Evolutionary conservation across 495 filamentous ascomycete species (phyloP).

Genomic region (Neurospora sp.): DNA sequence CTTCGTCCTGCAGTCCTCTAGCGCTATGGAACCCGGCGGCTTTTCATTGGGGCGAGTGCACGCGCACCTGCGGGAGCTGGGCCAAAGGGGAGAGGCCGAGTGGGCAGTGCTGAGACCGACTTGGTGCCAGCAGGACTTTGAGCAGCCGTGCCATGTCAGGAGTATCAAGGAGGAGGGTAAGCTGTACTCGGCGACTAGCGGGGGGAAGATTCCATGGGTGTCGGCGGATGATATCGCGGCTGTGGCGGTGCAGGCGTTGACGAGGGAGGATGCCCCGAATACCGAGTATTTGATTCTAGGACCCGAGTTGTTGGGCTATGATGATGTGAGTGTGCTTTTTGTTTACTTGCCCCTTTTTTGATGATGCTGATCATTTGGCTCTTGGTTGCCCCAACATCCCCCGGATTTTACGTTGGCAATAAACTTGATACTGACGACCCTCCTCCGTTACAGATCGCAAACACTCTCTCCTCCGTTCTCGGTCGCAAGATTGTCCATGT

Average conservation of each 20-base stretch:
- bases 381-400: neutral
- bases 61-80: conserved; percentile 28
- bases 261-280: conserved; percentile 29
- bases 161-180: conserved; percentile 32
- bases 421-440: neutral
- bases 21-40: conserved; percentile 23
- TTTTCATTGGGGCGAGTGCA: conserved; percentile 28
- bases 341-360: neutral
- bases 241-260: conserved; percentile 34
- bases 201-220: conserved; percentile 39
- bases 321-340: conserved; percentile 27
- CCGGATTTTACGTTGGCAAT: neutral
- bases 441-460: conserved; percentile 26
- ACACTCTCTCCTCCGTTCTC: conserved; percentile 28
- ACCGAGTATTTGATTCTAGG: conserved; percentile 37
- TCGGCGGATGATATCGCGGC: conserved; percentile 38
- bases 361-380: too few species aligned
- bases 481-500: conserved; percentile 33
- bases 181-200: conserved; percentile 33
- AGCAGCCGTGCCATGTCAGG: conserved; percentile 18
- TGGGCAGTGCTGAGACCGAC: conserved; percentile 33
- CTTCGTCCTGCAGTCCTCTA: conserved; percentile 36
- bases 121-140: conserved; percentile 35
- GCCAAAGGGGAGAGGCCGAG: conserved; percentile 28
- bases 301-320: conserved; percentile 34